Conservation (phyloP, 495 filamentous ascomycete genomes). For the Aspergillus indologenus region DNA sequence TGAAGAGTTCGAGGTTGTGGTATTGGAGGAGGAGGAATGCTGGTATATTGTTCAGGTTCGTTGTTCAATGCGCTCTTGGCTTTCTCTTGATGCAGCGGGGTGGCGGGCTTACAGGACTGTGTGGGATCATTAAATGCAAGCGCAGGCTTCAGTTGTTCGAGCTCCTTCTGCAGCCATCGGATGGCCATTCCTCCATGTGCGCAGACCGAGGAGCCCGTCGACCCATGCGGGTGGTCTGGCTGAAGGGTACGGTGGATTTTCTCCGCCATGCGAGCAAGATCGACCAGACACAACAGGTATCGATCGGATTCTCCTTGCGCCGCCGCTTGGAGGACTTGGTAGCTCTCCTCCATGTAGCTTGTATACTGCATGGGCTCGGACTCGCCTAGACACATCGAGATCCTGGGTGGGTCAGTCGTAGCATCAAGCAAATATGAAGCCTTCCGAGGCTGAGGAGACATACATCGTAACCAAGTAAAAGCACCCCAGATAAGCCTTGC, state of each 20-base stretch:
- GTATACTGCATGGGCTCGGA: slow-evolving; percentile 1
- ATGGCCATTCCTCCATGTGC: background rate
- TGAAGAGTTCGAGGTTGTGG: background rate
- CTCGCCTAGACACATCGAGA: background rate
- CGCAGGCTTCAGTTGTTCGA: background rate
- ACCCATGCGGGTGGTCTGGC: background rate
- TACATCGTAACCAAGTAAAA: slow-evolving; percentile 2
- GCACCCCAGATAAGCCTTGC: slow-evolving; percentile 2
- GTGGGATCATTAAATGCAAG: background rate
- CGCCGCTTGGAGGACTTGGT: background rate
- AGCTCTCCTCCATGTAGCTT: slow-evolving; percentile 1
- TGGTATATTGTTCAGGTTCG: background rate
- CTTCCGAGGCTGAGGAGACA: background rate
- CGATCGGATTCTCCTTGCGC: background rate
- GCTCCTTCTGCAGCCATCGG: background rate
- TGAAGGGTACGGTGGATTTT: background rate
- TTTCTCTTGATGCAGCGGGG: background rate
- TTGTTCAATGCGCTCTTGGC: background rate
- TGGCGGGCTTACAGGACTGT: background rate
- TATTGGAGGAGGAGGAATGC: background rate
- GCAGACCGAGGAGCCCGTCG: background rate
- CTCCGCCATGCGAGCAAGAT: background rate
- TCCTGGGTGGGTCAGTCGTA: background rate
- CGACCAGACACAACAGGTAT: background rate
- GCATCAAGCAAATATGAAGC: background rate